Conservation (phyloP, 129 eudicot species). For the Tagetes patula region DNA sequence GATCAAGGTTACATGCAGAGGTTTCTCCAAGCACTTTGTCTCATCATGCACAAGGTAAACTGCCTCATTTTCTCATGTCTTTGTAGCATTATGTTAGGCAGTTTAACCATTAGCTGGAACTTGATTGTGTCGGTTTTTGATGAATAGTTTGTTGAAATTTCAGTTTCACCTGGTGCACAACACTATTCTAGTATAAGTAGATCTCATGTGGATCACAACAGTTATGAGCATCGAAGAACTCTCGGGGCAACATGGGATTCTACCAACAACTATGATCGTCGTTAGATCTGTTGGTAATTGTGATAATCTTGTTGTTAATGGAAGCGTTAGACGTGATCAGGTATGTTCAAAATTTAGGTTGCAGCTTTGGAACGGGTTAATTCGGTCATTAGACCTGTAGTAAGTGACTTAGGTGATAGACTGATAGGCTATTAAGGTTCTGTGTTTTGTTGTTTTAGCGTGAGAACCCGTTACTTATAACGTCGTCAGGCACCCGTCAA, state of each 20-base stretch:
- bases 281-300: slow-evolving; percentile 7
- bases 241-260: slow-evolving; percentile 58
- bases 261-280: slow-evolving; percentile 29
- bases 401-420: not conserved
- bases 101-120: not conserved
- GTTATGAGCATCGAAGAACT: slow-evolving; percentile 58
- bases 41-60: slow-evolving; percentile 51
- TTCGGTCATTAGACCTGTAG: not conserved
- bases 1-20: slow-evolving; percentile 50
- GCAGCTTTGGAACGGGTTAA: not conserved
- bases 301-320: slow-evolving; percentile 20
- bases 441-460: too few species aligned
- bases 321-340: slow-evolving; percentile 14
- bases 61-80: slow-evolving; percentile 17
- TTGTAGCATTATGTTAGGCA: not conserved
- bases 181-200: slow-evolving; percentile 48
- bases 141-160: slow-evolving; percentile 37
- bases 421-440: too few species aligned
- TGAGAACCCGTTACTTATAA: too few species aligned
- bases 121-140: not conserved
- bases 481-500: too few species aligned
- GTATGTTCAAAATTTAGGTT: not conserved
- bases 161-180: slow-evolving; percentile 46
- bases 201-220: slow-evolving; percentile 56
- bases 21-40: slow-evolving; percentile 42